phyloP scores from a whole-genome alignment of 805 yeast species.

The Candida ortonii region DNA sequence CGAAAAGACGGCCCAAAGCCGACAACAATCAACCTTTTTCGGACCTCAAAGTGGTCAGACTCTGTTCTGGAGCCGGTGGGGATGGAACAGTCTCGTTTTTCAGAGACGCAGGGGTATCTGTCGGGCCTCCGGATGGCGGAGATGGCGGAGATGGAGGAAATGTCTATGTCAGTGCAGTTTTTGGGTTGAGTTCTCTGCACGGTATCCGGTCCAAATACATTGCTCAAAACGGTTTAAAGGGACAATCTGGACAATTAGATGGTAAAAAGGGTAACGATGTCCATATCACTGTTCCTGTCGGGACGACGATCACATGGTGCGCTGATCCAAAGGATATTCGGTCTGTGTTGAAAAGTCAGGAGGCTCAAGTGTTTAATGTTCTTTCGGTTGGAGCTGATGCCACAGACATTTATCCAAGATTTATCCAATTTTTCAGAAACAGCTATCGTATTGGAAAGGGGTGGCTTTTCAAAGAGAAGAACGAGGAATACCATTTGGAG shows the following conservation, averaged over 20 bases:
- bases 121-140: conserved; percentile 99
- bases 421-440: conserved; percentile 61
- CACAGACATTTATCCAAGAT: conserved; percentile 32
- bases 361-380: conserved; percentile 27
- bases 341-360: conserved; percentile 15
- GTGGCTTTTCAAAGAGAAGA: conserved; percentile 83
- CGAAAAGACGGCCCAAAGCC: conserved; percentile 42
- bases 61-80: conserved; percentile 84
- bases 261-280: conserved; percentile 84
- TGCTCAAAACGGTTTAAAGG: conserved; percentile 71
- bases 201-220: conserved; percentile 62
- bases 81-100: conserved; percentile 82
- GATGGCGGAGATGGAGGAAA: conserved; percentile 96
- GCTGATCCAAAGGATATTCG: conserved; percentile 60
- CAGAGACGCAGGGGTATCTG: conserved; percentile 78
- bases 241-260: conserved; percentile 74
- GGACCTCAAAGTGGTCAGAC: conserved; percentile 66
- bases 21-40: conserved; percentile 43
- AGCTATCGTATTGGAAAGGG: conserved; percentile 72
- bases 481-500: conserved; percentile 63
- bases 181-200: conserved; percentile 68
- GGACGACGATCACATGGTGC: conserved; percentile 83
- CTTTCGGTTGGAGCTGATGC: conserved; percentile 25
- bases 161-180: conserved; percentile 77
- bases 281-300: conserved; percentile 84